Conservation (phyloP, 371 early-diverging fungal species). For the Mortierella sp. region DNA sequence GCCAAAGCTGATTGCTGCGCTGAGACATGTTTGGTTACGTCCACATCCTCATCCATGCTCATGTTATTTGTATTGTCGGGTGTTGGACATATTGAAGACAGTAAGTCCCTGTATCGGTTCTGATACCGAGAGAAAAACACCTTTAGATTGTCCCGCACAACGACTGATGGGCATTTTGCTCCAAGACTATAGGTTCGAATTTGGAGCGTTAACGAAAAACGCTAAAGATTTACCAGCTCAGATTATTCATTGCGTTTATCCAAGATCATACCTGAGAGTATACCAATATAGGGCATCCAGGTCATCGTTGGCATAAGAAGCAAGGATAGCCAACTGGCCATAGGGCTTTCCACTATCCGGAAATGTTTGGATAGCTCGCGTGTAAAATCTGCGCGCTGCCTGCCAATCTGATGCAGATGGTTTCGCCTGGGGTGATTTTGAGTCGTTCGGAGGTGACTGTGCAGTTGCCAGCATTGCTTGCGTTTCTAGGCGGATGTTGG, state of each 20-base stretch:
- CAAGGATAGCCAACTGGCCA: constrained; percentile 60
- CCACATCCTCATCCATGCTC: constrained; percentile 26
- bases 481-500: constrained; percentile 46
- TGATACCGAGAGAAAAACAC: constrained; percentile 57
- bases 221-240: neutral
- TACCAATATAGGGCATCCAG: constrained; percentile 62
- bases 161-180: constrained; percentile 46
- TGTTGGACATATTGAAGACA: constrained; percentile 20
- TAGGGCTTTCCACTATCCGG: constrained; percentile 59
- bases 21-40: neutral
- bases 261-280: constrained; percentile 52
- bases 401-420: constrained; percentile 40
- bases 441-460: neutral
- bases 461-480: constrained; percentile 11
- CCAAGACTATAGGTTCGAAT: constrained; percentile 35
- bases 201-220: neutral
- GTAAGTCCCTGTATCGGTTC: constrained; percentile 43
- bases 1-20: constrained; percentile 20
- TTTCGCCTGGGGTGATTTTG: constrained; percentile 14
- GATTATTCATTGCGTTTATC: neutral
- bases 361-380: constrained; percentile 29
- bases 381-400: constrained; percentile 37
- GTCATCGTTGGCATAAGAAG: constrained; percentile 53
- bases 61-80: constrained; percentile 4
- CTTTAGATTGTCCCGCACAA: constrained; percentile 57